Percentiles rank a stretch among this genome's conserved stretches.
Evolutionary conservation across 2,329 filamentous ascomycete species (phyloP).

Genomic region (Xylaria hypoxylon): DNA sequence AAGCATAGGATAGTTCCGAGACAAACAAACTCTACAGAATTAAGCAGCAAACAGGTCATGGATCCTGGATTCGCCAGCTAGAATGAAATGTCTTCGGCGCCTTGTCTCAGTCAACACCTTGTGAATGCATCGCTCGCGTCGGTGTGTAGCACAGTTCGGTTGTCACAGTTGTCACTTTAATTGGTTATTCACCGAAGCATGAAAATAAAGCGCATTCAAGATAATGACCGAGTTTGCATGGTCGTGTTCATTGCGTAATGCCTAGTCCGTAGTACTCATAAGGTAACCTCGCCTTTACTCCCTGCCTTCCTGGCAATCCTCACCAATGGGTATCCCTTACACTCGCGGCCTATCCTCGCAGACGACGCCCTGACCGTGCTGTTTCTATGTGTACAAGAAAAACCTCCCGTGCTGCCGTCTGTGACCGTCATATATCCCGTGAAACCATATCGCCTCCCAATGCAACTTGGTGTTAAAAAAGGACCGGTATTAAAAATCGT

Average conservation of each 20-base stretch:
- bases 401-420: conserved; percentile 33
- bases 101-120: conserved; percentile 14
- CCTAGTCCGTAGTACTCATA: conserved; percentile 28
- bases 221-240: conserved; percentile 36
- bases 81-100: neutral
- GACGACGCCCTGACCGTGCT: conserved; percentile 47
- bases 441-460: conserved; percentile 41
- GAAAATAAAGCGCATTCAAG: neutral
- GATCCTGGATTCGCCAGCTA: neutral
- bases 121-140: neutral
- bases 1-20: conserved; percentile 13
- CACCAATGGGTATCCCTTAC: conserved; percentile 51
- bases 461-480: conserved; percentile 38
- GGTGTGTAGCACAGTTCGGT: neutral
- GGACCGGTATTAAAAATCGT: conserved; percentile 45
- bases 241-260: conserved; percentile 32
- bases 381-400: conserved; percentile 40
- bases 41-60: neutral
- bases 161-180: conserved; percentile 2
- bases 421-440: conserved; percentile 41
- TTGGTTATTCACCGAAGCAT: neutral
- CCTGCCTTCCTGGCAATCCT: conserved; percentile 40
- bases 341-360: conserved; percentile 47
- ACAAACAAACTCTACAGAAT: conserved; percentile 9
- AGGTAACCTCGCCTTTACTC: conserved; percentile 38